phyloP scores from a whole-genome alignment of 2,329 filamentous ascomycete genomes.

The Cercospora beticola region DNA sequence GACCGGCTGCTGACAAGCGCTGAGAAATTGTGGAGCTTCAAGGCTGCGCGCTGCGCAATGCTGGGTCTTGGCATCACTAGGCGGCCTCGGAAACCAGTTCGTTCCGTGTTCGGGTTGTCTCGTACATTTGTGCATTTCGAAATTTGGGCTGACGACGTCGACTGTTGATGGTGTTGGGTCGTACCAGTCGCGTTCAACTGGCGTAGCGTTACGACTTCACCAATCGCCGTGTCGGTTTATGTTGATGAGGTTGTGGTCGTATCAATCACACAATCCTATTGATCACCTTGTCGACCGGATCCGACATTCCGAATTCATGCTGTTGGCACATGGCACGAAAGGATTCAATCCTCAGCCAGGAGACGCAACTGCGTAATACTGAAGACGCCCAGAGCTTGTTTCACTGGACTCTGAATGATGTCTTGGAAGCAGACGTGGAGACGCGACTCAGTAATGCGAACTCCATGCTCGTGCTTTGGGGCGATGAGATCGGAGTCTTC shows the following conservation, averaged over 20 bases:
- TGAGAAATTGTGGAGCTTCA: not conserved
- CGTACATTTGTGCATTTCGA: not conserved
- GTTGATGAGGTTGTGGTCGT: not conserved
- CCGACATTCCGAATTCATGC: not conserved
- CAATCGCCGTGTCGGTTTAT: not conserved
- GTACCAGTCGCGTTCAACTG: not conserved
- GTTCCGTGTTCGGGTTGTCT: not conserved
- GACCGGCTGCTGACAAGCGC: conserved; percentile 6
- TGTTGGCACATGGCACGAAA: not conserved
- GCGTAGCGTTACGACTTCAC: not conserved
- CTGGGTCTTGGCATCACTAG: not conserved
- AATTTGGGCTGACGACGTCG: not conserved
- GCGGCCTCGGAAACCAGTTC: not conserved
- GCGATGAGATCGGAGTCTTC: not conserved
- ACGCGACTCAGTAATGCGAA: not conserved
- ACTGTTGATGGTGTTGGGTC: not conserved
- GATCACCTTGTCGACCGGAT: not conserved
- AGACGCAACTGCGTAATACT: not conserved
- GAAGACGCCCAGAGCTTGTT: not conserved
- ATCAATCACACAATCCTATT: not conserved
- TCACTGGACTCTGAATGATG: not conserved
- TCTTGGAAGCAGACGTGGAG: not conserved
- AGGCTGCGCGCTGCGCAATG: not conserved
- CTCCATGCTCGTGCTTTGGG: not conserved
- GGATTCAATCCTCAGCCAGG: not conserved